Conservation (phyloP, 148 eudicot species). For the Camellia lanceoleosa region DNA sequence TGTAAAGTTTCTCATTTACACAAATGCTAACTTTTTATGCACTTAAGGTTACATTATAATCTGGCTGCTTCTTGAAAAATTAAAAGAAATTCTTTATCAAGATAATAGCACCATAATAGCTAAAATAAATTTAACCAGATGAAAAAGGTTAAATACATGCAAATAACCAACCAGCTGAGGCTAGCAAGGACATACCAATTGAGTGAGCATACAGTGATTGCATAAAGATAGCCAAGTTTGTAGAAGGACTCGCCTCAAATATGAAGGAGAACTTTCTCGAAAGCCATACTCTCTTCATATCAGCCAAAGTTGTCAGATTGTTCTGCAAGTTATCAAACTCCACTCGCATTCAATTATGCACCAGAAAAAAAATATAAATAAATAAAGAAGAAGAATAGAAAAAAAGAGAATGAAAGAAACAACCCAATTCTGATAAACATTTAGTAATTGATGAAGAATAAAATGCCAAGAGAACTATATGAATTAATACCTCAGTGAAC, state of each 20-base stretch:
- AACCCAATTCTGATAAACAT: background rate
- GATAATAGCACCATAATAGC: too few relatives aligned
- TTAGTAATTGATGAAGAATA: background rate
- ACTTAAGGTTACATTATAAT: background rate
- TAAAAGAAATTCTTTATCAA: background rate
- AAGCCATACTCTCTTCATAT: conserved; percentile 76
- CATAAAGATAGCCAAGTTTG: conserved; percentile 55
- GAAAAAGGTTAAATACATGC: background rate
- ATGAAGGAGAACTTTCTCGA: conserved; percentile 65
- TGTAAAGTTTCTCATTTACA: background rate
- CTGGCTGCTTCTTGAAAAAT: too few relatives aligned
- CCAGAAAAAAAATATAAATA: background rate
- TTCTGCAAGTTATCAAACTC: conserved; percentile 31
- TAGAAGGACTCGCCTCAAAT: conserved; percentile 69
- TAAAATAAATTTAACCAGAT: background rate
- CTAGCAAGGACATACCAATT: conserved; percentile 41
- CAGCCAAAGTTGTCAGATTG: conserved; percentile 40
- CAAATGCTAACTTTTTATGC: background rate
- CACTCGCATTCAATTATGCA: background rate
- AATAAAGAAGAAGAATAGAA: background rate
- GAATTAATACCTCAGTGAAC: conserved; percentile 46
- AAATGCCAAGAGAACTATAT: background rate
- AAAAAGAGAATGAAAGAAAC: background rate
- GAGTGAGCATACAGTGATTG: conserved; percentile 67
- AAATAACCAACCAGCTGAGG: conserved; percentile 4